Percentiles rank a stretch among this genome's conserved stretches.
phyloP scores from a whole-genome alignment of 345 rosid species.

The Psidium friedrichsthalianum region DNA sequence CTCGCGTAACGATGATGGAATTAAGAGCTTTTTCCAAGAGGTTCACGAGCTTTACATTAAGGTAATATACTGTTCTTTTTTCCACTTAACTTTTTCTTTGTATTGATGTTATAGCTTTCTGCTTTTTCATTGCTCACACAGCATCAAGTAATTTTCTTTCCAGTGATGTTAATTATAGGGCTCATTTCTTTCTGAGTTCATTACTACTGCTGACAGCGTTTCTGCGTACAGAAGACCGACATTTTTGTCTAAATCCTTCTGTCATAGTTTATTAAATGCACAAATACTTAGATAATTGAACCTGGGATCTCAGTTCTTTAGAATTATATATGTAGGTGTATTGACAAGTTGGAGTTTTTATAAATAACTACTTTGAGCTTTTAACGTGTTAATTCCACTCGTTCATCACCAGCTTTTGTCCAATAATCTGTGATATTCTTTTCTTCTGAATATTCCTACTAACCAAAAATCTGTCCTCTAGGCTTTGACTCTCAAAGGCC shows the following conservation, averaged over 20 bases:
- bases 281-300: neutral
- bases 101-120: neutral
- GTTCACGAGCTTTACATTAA: conserved; percentile 69
- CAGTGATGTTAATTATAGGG: neutral
- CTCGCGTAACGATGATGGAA: conserved; percentile 92
- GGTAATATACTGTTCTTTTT: conserved; percentile 14
- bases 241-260: neutral
- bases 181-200: neutral
- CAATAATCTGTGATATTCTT: neutral
- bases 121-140: neutral
- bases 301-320: neutral
- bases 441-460: neutral
- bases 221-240: neutral
- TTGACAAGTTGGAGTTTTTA: neutral
- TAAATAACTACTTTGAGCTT: neutral
- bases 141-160: neutral
- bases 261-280: neutral
- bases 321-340: neutral
- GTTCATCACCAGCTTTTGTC: neutral
- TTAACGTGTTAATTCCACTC: neutral
- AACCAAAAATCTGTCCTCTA: neutral
- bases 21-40: conserved; percentile 92
- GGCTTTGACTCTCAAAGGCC: neutral
- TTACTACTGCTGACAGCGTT: neutral
- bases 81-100: neutral